Conservation (phyloP, 2,329 filamentous ascomycete species). For the Neophaeococcomyces aloes region DNA sequence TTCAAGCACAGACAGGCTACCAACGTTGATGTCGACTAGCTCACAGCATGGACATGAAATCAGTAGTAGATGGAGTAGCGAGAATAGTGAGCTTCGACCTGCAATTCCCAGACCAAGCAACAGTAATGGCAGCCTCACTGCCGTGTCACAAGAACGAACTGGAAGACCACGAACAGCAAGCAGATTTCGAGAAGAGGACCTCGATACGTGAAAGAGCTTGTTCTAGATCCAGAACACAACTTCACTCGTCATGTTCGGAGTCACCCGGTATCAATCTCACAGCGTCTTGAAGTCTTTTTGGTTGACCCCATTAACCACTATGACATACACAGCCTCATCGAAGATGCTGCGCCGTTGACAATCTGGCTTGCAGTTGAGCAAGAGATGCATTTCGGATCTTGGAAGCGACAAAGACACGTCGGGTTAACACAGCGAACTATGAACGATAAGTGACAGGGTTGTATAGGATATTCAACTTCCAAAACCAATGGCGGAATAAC, state of each 20-base stretch:
- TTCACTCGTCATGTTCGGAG: too few relatives aligned
- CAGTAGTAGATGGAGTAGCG: neutral
- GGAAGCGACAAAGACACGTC: too few relatives aligned
- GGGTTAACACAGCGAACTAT: too few relatives aligned
- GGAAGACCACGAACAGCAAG: neutral
- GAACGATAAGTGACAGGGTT: too few relatives aligned
- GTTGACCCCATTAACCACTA: too few relatives aligned
- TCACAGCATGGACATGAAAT: neutral
- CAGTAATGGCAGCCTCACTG: neutral
- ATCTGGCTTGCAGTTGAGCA: too few relatives aligned
- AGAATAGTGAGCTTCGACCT: neutral
- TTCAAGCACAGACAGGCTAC: constrained; percentile 4
- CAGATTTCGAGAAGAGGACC: constrained; percentile 1
- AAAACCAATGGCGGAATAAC: neutral
- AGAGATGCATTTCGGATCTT: too few relatives aligned
- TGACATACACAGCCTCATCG: too few relatives aligned
- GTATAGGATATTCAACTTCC: neutral
- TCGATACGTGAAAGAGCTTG: constrained; percentile 1
- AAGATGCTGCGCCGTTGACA: too few relatives aligned
- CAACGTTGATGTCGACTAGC: constrained; percentile 5
- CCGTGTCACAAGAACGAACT: neutral
- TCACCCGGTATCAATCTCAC: too few relatives aligned
- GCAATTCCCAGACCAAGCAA: neutral
- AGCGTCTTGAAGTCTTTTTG: too few relatives aligned
- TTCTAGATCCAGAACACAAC: too few relatives aligned